A percentile compares a stretch with the other conserved stretches of the same genome.
phyloP scores from a whole-genome alignment of 192 early-diverging fungal genomes.

The Linnemannia exigua region DNA sequence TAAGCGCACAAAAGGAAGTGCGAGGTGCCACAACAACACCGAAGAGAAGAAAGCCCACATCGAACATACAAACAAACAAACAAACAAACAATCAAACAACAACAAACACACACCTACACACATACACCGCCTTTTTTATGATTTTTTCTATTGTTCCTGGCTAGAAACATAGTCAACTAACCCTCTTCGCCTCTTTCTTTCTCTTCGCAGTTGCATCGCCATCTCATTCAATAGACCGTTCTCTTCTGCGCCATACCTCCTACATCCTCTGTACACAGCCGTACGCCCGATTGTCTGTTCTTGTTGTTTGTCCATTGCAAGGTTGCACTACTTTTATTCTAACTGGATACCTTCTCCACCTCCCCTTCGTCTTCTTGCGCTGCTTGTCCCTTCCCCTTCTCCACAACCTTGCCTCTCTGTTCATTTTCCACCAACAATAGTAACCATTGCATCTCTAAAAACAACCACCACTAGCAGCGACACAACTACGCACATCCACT shows the following conservation, averaged over 20 bases:
- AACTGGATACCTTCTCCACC: background rate
- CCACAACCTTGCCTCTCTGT: background rate
- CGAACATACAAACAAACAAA: too few species aligned
- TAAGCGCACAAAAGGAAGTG: too few species aligned
- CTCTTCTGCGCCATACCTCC: background rate
- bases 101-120: too few species aligned
- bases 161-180: too few species aligned
- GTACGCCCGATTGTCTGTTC: too few species aligned
- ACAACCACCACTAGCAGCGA: background rate
- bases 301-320: too few species aligned
- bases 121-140: too few species aligned
- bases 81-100: too few species aligned
- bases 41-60: too few species aligned
- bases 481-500: background rate
- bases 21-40: too few species aligned
- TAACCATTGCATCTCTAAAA: background rate
- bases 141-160: too few species aligned
- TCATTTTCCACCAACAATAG: constrained; percentile 4
- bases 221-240: background rate
- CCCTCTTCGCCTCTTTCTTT: background rate
- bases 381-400: background rate
- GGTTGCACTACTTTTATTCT: too few species aligned
- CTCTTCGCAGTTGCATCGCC: background rate
- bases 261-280: background rate
- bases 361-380: background rate